Evolutionary conservation across 2,329 filamentous ascomycete genomes (phyloP).

Genomic region (Cladosporium sphaerospermum): DNA sequence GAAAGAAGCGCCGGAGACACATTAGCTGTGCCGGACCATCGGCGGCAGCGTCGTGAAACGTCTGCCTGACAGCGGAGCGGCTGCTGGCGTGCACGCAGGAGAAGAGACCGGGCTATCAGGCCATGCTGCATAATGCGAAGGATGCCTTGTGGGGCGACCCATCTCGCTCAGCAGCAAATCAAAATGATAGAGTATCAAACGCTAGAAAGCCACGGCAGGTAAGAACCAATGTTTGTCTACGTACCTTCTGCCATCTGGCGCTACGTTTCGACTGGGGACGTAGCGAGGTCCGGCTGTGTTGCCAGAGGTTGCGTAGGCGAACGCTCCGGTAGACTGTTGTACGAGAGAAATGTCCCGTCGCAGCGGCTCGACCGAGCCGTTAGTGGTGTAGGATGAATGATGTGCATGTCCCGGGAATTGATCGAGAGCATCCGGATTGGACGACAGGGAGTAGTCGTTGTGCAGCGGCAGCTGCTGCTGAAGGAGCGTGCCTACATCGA

Average conservation of each 20-base stretch:
- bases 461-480: conserved; percentile 31
- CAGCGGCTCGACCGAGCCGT: conserved; percentile 41
- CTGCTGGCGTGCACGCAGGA: conserved; percentile 6
- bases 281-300: conserved; percentile 41
- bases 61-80: conserved; percentile 14
- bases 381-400: conserved; percentile 38
- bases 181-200: conserved; percentile 16
- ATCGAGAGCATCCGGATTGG: conserved; percentile 42
- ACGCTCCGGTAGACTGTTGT: conserved; percentile 40
- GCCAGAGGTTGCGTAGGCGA: conserved; percentile 42
- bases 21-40: neutral
- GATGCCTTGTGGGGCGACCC: conserved; percentile 3
- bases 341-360: conserved; percentile 46
- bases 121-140: conserved; percentile 7
- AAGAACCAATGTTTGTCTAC: conserved; percentile 29
- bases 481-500: conserved; percentile 37
- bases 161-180: neutral
- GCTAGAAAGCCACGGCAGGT: conserved; percentile 16
- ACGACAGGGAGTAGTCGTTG: conserved; percentile 37
- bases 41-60: conserved; percentile 15
- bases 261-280: conserved; percentile 45
- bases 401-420: conserved; percentile 41
- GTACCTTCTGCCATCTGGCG: conserved; percentile 48
- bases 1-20: conserved; percentile 9
- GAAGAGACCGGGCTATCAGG: conserved; percentile 6